Base-by-base conservation (phyloP, 2,329 filamentous ascomycete genomes). In the Periconia macrospinosa region DNA sequence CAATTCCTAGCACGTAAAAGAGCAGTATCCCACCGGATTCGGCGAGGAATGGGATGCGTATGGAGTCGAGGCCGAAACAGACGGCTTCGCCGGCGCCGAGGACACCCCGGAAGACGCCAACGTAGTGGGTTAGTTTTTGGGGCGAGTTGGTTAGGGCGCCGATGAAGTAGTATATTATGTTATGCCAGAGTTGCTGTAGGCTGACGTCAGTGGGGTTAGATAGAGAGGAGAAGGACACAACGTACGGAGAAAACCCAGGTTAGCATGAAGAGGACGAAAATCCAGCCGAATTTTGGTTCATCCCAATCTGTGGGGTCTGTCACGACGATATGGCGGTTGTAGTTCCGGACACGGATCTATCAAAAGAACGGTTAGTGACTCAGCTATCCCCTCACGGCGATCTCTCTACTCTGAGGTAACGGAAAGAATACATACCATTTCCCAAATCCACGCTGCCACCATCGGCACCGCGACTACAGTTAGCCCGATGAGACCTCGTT, bases 81-180 rank as follows among this genome's bases (percentile, higher is more conserved):
- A 70, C 62, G 13, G 66, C 66, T 56, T 70, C 67, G 27, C 66
- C 66, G 1, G 66, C 67, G 43, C 67, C 67, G 23, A 70, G 62
- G 1, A 70, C 62, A 35, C 67, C 67, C 9, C 67, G 58, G 46
- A 70, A 70, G 35, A 69, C 56, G 35, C 67, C 67, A 18, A 69
- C 65, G 42, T 70, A 70, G 42, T 70, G 66, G 0, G 62, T 69
- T 10, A 69, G 60, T 45, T 69, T 70, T 45, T 68, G 65, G 2
- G 67, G 67, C 2, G 67, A 68, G 52, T 68, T 70, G 13, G 67
- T 68, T 27, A 69, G 49, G 2, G 65, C 63, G n/a, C 67, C 67
- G 43, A 69, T 67, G 63, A 61, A 70, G 55, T 69, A 70, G 56
- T 68, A 67, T 8, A 68, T 63, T 15, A 69, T 67, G 44, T 69